phyloP scores from a whole-genome alignment of 495 filamentous ascomycete genomes.

The Penicillium fimorum region DNA sequence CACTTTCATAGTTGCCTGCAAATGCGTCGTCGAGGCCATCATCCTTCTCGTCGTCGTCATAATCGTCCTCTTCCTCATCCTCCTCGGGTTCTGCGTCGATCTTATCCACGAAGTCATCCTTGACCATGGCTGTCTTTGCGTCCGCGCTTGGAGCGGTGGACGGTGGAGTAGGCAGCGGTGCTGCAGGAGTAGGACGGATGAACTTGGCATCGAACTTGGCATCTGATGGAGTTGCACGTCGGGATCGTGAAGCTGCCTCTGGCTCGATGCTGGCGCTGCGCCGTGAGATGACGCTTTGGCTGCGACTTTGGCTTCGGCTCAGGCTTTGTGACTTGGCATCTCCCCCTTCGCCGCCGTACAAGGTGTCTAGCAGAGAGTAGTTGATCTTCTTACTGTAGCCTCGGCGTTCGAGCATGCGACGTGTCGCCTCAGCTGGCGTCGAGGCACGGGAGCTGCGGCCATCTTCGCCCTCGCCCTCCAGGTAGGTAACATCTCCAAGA shows the following conservation, averaged over 20 bases:
- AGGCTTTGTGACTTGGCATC: conserved; percentile 34
- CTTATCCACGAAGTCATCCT: conserved; percentile 4
- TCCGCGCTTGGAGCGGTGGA: conserved; percentile 13
- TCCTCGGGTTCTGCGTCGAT: conserved; percentile 20
- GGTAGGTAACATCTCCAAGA: conserved; percentile 51
- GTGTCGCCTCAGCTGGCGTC: conserved; percentile 69
- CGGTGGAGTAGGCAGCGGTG: conserved; percentile 20
- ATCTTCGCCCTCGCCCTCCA: conserved; percentile 43
- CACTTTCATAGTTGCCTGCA: conserved; percentile 37
- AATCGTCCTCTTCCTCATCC: conserved; percentile 36
- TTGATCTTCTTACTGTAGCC: conserved; percentile 80
- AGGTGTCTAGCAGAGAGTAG: conserved; percentile 62
- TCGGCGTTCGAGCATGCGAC: conserved; percentile 68
- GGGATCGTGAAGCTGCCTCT: conserved; percentile 24
- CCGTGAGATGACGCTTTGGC: conserved; percentile 38
- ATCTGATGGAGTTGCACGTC: conserved; percentile 22
- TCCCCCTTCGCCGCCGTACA: conserved; percentile 40
- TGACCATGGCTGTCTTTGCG: conserved; percentile 1
- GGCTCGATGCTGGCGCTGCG: conserved; percentile 41
- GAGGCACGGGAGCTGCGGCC: conserved; percentile 40
- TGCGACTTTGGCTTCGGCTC: conserved; percentile 40
- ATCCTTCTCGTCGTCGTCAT: conserved; percentile 30
- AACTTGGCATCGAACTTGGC: conserved; percentile 20
- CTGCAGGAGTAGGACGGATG: conserved; percentile 9
- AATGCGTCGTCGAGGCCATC: conserved; percentile 44